Base-by-base conservation (phyloP, 2,329 filamentous ascomycete species). In the Talaromyces sp. region DNA sequence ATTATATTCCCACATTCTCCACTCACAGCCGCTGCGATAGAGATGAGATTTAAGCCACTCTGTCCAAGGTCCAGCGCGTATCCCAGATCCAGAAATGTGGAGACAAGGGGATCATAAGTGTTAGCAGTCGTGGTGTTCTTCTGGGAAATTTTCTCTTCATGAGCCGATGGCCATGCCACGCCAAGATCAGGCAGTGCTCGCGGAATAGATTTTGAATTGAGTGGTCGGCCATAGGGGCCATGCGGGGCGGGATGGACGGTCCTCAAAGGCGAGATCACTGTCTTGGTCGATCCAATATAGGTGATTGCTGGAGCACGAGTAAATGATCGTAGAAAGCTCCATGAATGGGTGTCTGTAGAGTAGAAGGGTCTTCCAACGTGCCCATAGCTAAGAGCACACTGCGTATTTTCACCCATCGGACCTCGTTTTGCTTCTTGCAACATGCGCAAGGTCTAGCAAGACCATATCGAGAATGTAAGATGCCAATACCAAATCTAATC, bases 351-450 rank as follows among this genome's bases (percentile, higher is more conserved):
- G 4, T 81, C 75, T 1, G 73, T 53, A 49, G 77, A 67, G 65
- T 85, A 86, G n/a, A 67, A 62, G 41, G 78, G 72, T 58, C 71
- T 72, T 60, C 82, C 82, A 51, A 82, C 71, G 63, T 84, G 80
- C 72, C 83, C 83, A 70, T 83, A 85, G 55, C 80, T 79, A 47
- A 85, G 78, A 75, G 78, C 75, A 69, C 70, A 69, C 43, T 70
- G 65, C 39, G 69, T 65, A 58, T 69, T 67, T 60, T 85, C 80
- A 85, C 79, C 80, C 83, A 86, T 86, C 74, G 64, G 82, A 80
- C 70, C 74, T 74, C 65, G 65, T 54, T 69, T 63, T 67, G 56
- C 60, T 63, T 58, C 60, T 70, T 43, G 62, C 56, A 56, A 64
- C 58, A 55, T 61, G 58, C 49, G 58, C 50, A 57, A 60, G 56